A percentile compares a stretch with the other conserved stretches of the same genome.
Evolutionary conservation across 202 grass and related monocot genomes (phyloP).

Genomic region (Dendrocalamus latiflorus): DNA sequence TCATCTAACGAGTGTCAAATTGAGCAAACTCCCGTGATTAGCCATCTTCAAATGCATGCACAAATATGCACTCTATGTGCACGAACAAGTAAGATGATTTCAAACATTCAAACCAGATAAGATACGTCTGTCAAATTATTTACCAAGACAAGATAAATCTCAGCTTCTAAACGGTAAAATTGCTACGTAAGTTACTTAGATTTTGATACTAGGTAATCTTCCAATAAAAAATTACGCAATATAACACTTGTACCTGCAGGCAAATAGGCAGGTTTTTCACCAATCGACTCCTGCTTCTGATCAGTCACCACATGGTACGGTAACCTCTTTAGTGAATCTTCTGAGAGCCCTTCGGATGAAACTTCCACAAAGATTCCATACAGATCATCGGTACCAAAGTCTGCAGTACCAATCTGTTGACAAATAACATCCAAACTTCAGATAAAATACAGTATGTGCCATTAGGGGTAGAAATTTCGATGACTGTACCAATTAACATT

Average conservation of each 20-base stretch:
- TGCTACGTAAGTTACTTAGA: background rate
- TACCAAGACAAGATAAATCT: background rate
- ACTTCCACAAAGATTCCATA: conserved; percentile 52
- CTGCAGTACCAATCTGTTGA: conserved; percentile 44
- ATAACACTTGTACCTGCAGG: conserved; percentile 50
- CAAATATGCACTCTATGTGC: background rate
- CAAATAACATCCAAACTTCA: background rate
- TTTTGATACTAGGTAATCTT: background rate
- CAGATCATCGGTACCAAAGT: conserved; percentile 43
- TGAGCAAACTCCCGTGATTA: background rate
- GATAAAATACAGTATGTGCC: background rate
- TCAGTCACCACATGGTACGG: conserved; percentile 60
- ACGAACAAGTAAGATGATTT: background rate
- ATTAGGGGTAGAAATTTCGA: background rate
- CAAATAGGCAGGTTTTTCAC: conserved; percentile 61
- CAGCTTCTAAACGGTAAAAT: background rate
- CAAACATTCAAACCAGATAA: background rate
- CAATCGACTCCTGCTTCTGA: conserved; percentile 28
- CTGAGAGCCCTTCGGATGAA: conserved; percentile 43
- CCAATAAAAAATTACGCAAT: background rate
- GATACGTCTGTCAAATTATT: background rate
- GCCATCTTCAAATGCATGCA: background rate
- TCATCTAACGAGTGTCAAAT: background rate
- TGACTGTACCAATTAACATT: background rate
- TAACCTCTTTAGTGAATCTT: conserved; percentile 60